phyloP scores from a whole-genome alignment of 306 rosid species.

The Delonix regia region DNA sequence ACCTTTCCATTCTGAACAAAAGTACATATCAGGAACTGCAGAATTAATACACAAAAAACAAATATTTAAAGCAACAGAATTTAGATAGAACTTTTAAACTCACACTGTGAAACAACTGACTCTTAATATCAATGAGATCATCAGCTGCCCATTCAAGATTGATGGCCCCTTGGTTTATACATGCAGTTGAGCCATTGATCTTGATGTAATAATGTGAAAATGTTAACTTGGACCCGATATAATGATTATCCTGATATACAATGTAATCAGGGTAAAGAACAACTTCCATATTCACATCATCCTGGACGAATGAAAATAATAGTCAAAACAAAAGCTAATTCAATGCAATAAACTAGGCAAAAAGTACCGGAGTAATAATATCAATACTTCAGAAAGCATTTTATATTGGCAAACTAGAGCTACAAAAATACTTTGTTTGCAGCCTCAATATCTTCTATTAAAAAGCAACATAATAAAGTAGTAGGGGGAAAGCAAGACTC shows the following conservation, averaged over 20 bases:
- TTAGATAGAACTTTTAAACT: conserved; percentile 41
- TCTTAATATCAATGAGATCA: conserved; percentile 62
- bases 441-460: conserved; percentile 2
- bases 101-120: conserved; percentile 70
- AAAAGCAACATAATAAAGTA: conserved; percentile 7
- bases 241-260: conserved; percentile 69
- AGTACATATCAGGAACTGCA: conserved; percentile 41
- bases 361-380: neutral
- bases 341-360: conserved; percentile 5
- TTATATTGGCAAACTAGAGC: conserved; percentile 2
- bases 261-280: conserved; percentile 86
- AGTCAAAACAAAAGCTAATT: conserved; percentile 35
- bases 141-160: conserved; percentile 74
- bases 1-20: conserved; percentile 61
- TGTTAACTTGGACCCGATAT: conserved; percentile 55
- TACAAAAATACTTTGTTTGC: neutral
- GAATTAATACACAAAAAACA: conserved; percentile 23
- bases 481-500: neutral
- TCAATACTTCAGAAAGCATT: conserved; percentile 12
- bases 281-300: conserved; percentile 54
- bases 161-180: conserved; percentile 47
- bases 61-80: conserved; percentile 18
- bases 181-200: conserved; percentile 56
- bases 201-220: conserved; percentile 68
- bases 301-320: conserved; percentile 51